Base-by-base conservation (phyloP, 1,139 yeast genomes). In the Pichia sp. region DNA sequence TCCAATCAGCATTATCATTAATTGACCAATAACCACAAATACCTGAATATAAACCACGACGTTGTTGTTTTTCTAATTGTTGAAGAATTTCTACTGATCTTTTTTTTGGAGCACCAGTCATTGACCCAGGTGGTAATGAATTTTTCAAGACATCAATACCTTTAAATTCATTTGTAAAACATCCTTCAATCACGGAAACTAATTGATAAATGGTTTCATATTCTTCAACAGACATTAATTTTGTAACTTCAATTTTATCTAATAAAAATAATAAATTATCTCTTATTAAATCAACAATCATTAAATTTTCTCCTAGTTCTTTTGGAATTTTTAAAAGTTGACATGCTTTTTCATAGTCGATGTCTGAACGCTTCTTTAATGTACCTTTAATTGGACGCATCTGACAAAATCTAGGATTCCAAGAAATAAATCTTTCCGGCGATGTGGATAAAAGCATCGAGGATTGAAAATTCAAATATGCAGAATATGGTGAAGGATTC, bases 41-140 rank as follows among this genome's bases (percentile, higher is more conserved):
- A 20, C 99, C 99, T 51, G 96, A 86, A 61, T 94, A 94, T 4
- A 90, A 67, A 0, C 97, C 97, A 55, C 98, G 74, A 46, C 85
- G 73, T 63, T 64, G 73, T 59, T 53, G 59, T 27, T 50, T 60
- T 57, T 69, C 87, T 47, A 70, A 66, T 1, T 66, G 64, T 50
- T 82, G 84, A 25, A 94, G 70, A 12, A 94, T 64, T 61, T 90
- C 94, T 3, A 92, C 96, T 0, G 97, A 87, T 47, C 96, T 73
- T 57, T 82, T 85, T 66, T 94, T 94, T 1, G 99, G 99, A 0
- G 99, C 98, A 4, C 99, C 99, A 0, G 99, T 94, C 99, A 94
- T 94, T 2, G 97, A 90, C 0, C 99, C 99, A 0, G 99, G 97
- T 2, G 99, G 98, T 32, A 94, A 68, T 0, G 96, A 80, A 48